Base-by-base conservation (phyloP, 805 yeast genomes). In the Saccharomycopsis javanensis region DNA sequence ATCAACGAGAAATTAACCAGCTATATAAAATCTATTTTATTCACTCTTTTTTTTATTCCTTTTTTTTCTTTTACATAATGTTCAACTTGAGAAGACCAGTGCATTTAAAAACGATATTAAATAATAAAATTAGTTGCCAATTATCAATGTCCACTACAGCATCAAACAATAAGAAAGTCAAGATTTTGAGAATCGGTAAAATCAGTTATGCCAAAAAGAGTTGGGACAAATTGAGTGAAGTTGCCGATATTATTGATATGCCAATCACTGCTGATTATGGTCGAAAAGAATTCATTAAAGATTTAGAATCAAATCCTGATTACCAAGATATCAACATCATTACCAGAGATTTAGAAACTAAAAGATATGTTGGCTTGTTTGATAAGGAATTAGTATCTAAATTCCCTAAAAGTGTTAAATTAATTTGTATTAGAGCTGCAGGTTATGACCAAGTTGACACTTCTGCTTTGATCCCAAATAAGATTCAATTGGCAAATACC, bases 391-490 rank as follows among this genome's bases (percentile, higher is more conserved):
- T 85, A 61, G 75, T 80, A 20, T 62, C 68, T 8, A 74, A 75
- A 28, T 72, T 85, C 56, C 92, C 92, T 3, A 57, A 69, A 1
- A 67, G 81, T 0, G 74, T 85, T 5, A 73, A 75, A 58, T 71
- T 79, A 13, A 71, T 85, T 13, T 72, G 80, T 60, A 88, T 84
- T 67, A 71, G 76, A 59, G 91, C 91, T 57, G 92, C 92, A 0
- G 91, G 87, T 4, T 85, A 85, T 68, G 92, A 85, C 66, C 89
- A 85, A 68, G 73, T 85, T 50, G 87, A 84, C 61, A 76, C 79
- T 3, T 72, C 71, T 25, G 78, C 80, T 18, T 77, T 83, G 60
- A 72, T 76, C 3, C 73, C 71, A 23, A 72, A 75, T 42, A 75
- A 76, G 28, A 79, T 85, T 61, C 88, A 83, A 67, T 75, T 85